Evolutionary conservation across 108 stramenopile genomes (phyloP).

Genomic region (Craspedostauros australis): DNA sequence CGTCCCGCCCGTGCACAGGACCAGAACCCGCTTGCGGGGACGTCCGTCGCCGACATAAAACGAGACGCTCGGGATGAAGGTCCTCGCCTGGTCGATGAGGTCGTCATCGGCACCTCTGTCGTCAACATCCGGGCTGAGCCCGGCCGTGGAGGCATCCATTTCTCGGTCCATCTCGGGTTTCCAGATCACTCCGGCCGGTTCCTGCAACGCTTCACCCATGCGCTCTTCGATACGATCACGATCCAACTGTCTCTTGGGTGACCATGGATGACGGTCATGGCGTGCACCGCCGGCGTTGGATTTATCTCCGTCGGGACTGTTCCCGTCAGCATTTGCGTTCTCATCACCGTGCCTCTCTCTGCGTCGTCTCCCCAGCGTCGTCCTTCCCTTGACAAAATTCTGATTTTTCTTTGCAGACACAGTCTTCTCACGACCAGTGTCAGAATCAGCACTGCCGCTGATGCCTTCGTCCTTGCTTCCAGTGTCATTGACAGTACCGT

Average conservation of each 20-base stretch:
- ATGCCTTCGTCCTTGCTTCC: too few relatives aligned
- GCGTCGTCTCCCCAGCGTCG: not conserved
- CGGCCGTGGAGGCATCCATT: not conserved
- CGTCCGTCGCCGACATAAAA: conserved; percentile 41
- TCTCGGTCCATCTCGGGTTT: conserved; percentile 5
- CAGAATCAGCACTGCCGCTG: too few relatives aligned
- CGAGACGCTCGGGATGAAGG: conserved; percentile 54
- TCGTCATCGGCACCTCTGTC: conserved; percentile 2
- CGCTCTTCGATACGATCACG: conserved; percentile 14
- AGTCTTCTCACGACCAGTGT: too few relatives aligned
- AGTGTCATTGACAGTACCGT: too few relatives aligned
- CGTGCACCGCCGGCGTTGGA: not conserved
- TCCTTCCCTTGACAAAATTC: not conserved
- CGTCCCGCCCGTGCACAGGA: conserved; percentile 84
- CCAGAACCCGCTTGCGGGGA: conserved; percentile 31
- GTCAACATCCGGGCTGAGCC: conserved; percentile 7
- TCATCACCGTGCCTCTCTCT: not conserved
- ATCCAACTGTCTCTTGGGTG: not conserved
- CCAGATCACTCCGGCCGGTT: conserved; percentile 26
- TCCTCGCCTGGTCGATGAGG: not conserved
- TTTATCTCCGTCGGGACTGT: not conserved
- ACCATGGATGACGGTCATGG: not conserved
- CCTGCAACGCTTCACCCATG: conserved; percentile 31
- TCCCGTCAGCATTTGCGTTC: not conserved
- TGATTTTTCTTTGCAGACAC: too few relatives aligned